Base-by-base conservation (phyloP, 2,329 filamentous ascomycete species). In the Colletotrichum navitas region DNA sequence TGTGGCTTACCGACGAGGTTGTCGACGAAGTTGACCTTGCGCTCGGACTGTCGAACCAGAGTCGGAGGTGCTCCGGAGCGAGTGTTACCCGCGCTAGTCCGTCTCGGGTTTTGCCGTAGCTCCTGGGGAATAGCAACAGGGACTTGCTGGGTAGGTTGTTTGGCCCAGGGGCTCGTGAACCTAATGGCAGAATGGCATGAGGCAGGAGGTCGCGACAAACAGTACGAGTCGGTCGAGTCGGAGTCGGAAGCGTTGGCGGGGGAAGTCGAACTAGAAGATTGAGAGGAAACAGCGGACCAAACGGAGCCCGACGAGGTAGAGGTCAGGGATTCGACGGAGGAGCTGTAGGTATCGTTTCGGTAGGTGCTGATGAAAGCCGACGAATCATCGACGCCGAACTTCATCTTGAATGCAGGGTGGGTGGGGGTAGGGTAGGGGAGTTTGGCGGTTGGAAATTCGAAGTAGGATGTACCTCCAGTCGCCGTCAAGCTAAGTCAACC, bases 1-100 rank as follows among this genome's bases (percentile, higher is more conserved):
- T 75, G 74, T 73, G 77, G 79, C 95, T 94, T 94, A 98, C 95
- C 95, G 86, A 98, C 95, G 82, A 98, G 93, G 82, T 92, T 96
- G 83, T 98, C 95, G 83, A 98, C 95, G 80, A 98, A 98, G 83
- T 93, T 95, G 80, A 94, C 89, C 87, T 97, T 97, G 80, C 95
- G 93, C 84, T 98, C 94, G 79, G 91, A 90, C 85, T 98, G 95
- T 78, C 95, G 92, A 74, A 95, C 87, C 75, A 98, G 88, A 70
- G 92, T 84, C 61, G 95, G 94, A 77, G 93, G 92, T 77, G 88
- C 87, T 39, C 60, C 61, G 32, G 66, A 41, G n/a, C 73, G 63
- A 76, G 88, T 88, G 75, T 89, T 82, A 77, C 88, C 86, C 71
- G 86, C 82, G 69, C 84, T 86, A 62, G 87, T 89, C 74, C 88